phyloP scores from a whole-genome alignment of 1,284 basidiomycete genomes.

The Ustilago nuda region DNA sequence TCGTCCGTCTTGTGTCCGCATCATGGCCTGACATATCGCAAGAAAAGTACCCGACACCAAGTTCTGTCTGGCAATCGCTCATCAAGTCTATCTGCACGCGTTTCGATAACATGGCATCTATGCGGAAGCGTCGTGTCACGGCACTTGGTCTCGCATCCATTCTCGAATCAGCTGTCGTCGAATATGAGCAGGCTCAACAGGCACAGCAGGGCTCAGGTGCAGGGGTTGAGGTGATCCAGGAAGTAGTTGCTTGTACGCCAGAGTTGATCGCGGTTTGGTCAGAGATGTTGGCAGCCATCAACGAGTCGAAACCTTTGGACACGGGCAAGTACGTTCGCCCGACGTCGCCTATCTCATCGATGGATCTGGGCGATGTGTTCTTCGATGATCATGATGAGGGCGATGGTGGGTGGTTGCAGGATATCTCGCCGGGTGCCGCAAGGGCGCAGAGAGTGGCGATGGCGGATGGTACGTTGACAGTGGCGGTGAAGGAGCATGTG shows the following conservation, averaged over 20 bases:
- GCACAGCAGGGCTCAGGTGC: background rate
- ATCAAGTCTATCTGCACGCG: constrained; percentile 43
- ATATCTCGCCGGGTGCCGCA: constrained; percentile 58
- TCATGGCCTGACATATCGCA: constrained; percentile 32
- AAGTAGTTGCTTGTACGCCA: constrained; percentile 39
- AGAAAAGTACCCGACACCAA: constrained; percentile 17
- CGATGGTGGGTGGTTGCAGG: constrained; percentile 56
- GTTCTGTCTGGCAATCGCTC: constrained; percentile 38
- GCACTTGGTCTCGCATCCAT: constrained; percentile 59
- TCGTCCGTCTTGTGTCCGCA: constrained; percentile 52
- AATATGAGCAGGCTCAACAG: constrained; percentile 19
- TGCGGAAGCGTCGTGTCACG: constrained; percentile 55
- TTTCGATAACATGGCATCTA: constrained; percentile 63
- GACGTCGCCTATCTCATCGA: constrained; percentile 47
- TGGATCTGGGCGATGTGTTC: constrained; percentile 45
- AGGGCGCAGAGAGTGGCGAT: constrained; percentile 42
- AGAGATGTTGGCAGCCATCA: constrained; percentile 59
- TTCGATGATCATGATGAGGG: constrained; percentile 43
- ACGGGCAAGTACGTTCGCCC: constrained; percentile 37
- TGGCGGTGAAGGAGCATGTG: constrained; percentile 48
- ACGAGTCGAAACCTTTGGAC: constrained; percentile 41
- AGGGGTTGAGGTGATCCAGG: background rate
- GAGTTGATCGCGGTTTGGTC: constrained; percentile 63
- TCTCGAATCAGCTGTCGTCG: constrained; percentile 29
- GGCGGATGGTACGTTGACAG: constrained; percentile 50